Evolutionary conservation across 108 stramenopile genomes (phyloP).

Genomic region (Craspedostauros australis): DNA sequence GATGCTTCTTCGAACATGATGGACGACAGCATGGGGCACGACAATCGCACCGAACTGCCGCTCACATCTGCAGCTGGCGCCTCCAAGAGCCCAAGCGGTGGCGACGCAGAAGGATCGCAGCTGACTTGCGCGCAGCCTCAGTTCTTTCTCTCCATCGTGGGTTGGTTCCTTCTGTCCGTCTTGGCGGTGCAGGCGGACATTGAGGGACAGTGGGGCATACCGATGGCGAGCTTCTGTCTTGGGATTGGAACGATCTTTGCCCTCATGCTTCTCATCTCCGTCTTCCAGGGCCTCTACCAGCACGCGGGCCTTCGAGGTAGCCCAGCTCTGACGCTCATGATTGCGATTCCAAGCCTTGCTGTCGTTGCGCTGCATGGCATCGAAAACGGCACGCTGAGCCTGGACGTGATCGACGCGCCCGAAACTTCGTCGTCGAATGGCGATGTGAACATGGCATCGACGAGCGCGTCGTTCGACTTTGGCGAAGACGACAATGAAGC

Average conservation of each 20-base stretch:
- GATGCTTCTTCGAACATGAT: too few species aligned
- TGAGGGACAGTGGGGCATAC: slow-evolving; percentile 11
- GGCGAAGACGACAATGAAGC: slow-evolving; percentile 2
- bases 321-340: slow-evolving; percentile 18
- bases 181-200: slow-evolving; percentile 16
- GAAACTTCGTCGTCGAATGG: too few species aligned
- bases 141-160: slow-evolving; percentile 27
- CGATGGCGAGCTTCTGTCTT: slow-evolving; percentile 18
- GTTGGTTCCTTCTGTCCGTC: slow-evolving; percentile 14
- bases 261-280: slow-evolving; percentile 7
- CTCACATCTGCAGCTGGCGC: too few species aligned
- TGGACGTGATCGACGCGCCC: too few species aligned
- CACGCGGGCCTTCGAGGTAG: slow-evolving; percentile 5
- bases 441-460: too few species aligned
- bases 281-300: slow-evolving; percentile 8
- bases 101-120: too few species aligned
- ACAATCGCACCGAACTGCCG: too few species aligned
- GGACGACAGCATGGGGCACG: too few species aligned
- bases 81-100: too few species aligned
- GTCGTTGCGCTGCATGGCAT: slow-evolving; percentile 2
- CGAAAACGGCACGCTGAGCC: not conserved
- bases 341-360: slow-evolving; percentile 16
- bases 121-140: slow-evolving; percentile 8
- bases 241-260: slow-evolving; percentile 24
- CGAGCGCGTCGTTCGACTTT: too few species aligned